Percentiles rank a stretch among this genome's conserved stretches.
Conservation (phyloP, 345 rosid species). For the Trapa bicornis region DNA sequence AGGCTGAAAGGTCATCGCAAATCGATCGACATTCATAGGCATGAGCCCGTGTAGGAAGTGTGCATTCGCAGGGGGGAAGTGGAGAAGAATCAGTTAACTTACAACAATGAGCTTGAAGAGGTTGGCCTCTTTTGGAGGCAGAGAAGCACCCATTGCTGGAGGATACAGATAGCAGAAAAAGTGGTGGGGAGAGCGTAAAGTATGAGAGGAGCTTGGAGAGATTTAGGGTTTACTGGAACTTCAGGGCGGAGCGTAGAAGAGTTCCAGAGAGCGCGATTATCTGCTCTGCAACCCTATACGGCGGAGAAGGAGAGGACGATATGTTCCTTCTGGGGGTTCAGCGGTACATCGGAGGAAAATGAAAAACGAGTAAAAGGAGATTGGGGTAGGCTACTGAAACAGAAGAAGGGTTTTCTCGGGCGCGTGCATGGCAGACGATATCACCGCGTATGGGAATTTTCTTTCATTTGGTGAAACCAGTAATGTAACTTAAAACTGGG, state of each 20-base stretch:
- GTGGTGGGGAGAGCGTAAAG: neutral
- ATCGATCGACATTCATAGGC: neutral
- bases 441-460: too few relatives aligned
- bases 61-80: neutral
- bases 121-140: slow-evolving; percentile 99
- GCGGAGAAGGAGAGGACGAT: slow-evolving; percentile 10
- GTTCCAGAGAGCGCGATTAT: slow-evolving; percentile 22
- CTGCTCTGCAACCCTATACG: slow-evolving; percentile 64
- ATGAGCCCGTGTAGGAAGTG: neutral
- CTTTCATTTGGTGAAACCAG: too few relatives aligned
- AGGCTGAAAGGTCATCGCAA: neutral
- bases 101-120: slow-evolving; percentile 99
- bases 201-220: neutral
- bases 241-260: neutral
- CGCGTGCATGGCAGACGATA: too few relatives aligned
- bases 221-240: neutral
- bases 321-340: neutral
- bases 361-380: too few relatives aligned
- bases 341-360: neutral
- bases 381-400: neutral
- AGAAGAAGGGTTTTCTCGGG: neutral
- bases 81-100: slow-evolving; percentile 26
- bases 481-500: too few relatives aligned
- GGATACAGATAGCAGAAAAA: neutral
- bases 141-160: slow-evolving; percentile 74